A percentile compares a stretch with the other conserved stretches of the same genome.
These are phyloP conservation scores for Solanum chiquidenum DNA, from an alignment of 257 asterid species.

Conservation along the genomic window DNA sequence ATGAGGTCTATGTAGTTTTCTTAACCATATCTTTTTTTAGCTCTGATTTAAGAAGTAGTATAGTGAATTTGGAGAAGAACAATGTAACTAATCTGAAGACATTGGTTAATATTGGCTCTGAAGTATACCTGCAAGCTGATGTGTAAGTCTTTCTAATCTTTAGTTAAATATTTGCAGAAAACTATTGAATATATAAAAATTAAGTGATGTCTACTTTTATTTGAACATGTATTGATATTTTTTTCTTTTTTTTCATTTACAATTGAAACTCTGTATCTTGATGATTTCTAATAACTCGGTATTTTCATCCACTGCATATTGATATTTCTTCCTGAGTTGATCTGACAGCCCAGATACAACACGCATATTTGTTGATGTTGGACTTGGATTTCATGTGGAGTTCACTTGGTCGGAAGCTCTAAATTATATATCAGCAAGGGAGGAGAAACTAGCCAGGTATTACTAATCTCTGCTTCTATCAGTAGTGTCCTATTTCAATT, in stretches of 20 bases:
- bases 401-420: constrained; percentile 93
- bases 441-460: constrained; percentile 30
- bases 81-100: constrained; percentile 67
- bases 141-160: constrained; percentile 42
- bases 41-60: constrained; percentile 74
- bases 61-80: constrained; percentile 79
- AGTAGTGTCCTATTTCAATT: not conserved
- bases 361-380: constrained; percentile 71
- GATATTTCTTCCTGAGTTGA: not conserved
- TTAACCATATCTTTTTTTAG: constrained; percentile 32
- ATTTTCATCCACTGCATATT: not conserved
- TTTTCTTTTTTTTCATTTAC: not conserved
- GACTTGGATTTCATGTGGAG: constrained; percentile 87
- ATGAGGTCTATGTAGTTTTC: constrained; percentile 6
- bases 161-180: not conserved
- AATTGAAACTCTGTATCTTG: not conserved
- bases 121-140: constrained; percentile 79
- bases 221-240: not conserved
- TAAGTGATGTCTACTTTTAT: not conserved
- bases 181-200: not conserved
- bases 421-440: constrained; percentile 41
- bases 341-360: constrained; percentile 65
- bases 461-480: not conserved
- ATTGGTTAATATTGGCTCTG: constrained; percentile 83
- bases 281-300: not conserved